Percentiles rank a stretch among this genome's conserved stretches.
Evolutionary conservation across 257 asterid species (phyloP).

Genomic region (Solanum paucissectum): DNA sequence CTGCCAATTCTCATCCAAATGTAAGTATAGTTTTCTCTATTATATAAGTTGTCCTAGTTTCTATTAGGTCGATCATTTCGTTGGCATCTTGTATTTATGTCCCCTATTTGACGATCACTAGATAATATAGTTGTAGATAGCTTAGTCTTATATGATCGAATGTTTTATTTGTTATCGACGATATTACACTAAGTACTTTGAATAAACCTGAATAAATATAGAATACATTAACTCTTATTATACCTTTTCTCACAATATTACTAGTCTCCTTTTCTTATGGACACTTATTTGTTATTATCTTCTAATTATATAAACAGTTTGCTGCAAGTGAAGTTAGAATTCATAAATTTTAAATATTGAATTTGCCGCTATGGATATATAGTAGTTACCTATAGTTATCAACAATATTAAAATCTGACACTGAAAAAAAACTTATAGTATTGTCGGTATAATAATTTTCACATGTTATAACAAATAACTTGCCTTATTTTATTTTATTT

Average conservation of each 20-base stretch:
- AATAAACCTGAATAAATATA: not conserved
- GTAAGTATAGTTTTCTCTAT: not conserved
- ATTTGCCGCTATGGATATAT: not conserved
- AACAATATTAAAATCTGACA: not conserved
- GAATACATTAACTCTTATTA: no score
- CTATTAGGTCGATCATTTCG: not conserved
- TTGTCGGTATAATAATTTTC: not conserved
- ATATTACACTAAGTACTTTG: not conserved
- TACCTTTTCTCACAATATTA: no score
- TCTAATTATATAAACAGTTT: no score
- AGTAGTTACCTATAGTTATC: not conserved
- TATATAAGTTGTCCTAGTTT: not conserved
- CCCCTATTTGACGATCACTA: not conserved
- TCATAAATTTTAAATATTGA: no score
- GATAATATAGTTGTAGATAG: constrained; percentile 6
- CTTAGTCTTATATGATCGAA: not conserved
- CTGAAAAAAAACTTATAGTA: not conserved
- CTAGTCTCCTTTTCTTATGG: no score
- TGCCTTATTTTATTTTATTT: no score
- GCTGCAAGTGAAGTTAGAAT: no score
- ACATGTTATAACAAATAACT: not conserved
- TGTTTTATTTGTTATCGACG: no score
- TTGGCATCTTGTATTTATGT: not conserved
- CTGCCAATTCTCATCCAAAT: not conserved
- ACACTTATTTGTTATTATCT: no score